Base-by-base conservation (phyloP, 179 eudicot genomes). In the Vitellaria paradoxa region DNA sequence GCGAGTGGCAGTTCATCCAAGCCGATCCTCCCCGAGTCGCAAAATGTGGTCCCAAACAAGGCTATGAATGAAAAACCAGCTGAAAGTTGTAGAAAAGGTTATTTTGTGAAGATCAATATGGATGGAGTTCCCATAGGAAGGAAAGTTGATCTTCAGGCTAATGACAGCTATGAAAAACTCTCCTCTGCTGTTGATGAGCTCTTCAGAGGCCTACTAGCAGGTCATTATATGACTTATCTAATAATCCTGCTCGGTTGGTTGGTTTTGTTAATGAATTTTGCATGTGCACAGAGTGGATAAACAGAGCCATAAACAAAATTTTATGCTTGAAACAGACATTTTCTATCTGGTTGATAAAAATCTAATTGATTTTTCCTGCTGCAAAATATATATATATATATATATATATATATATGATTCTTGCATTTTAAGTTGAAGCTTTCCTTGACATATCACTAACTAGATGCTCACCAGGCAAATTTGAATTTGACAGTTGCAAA, bases 61-160 rank as follows among this genome's bases (percentile, higher is more conserved):
- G 46, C 73, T 65, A 68, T 65, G 18, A 50, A 30, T 24, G 83
- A 81, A 63, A 91, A 90, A 66, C 77, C 87, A 2, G 76, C 40
- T 15, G 97, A 89, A 20, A 85, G 52, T 63, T 0, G 77, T 12
- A 76, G 69, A n/a, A 92, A 89, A 83, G 93, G 93, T 21, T 84
- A 80, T 70, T 92, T 92, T 85, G 99, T 96, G 73, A 96, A 96
- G 95, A 92, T 96, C 74, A 96, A 96, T 73, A 96, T 96, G 99
- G 98, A 91, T 73, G 97, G 99, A 60, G 87, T 96, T 68, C 93
- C 98, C 18, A 96, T 96, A 40, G 98, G 99, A 74, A 88, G 99
- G 83, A 96, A 96, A 85, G 93, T 96, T 6, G 96, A 96, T 84
- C 93, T 96, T 40, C 82, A 77, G 70, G 92, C 90, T 8, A 79